Conservation (phyloP, 2,329 filamentous ascomycete genomes). For the Metarhizium rileyi region DNA sequence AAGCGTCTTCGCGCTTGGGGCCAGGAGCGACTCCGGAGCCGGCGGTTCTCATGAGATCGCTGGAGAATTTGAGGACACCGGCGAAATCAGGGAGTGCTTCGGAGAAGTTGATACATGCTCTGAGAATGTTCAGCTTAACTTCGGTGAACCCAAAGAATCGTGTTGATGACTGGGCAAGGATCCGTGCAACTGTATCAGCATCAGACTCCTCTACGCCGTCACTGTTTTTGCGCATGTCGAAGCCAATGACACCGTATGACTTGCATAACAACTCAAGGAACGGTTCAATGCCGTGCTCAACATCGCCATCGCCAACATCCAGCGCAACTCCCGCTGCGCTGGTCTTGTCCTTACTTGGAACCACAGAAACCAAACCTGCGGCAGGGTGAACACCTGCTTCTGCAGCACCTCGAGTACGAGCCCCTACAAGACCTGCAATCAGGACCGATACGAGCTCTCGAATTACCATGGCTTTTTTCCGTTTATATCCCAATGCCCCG, state of each 20-base stretch:
- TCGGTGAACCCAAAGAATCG: slow-evolving; percentile 67
- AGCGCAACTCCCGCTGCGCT: slow-evolving; percentile 42
- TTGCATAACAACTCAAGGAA: slow-evolving; percentile 52
- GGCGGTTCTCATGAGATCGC: slow-evolving; percentile 71
- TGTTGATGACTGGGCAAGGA: slow-evolving; percentile 46
- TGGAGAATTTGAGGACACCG: slow-evolving; percentile 80
- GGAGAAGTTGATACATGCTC: slow-evolving; percentile 85
- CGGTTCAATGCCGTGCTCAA: slow-evolving; percentile 55
- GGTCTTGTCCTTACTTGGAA: slow-evolving; percentile 38
- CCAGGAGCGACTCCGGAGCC: slow-evolving; percentile 72
- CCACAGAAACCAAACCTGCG: slow-evolving; percentile 69
- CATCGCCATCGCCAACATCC: slow-evolving; percentile 53
- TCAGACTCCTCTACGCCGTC: slow-evolving; percentile 35
- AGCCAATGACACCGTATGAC: slow-evolving; percentile 54
- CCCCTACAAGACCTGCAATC: slow-evolving; percentile 78
- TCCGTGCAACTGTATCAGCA: slow-evolving; percentile 43
- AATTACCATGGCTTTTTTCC: slow-evolving; percentile 86
- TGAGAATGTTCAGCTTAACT: slow-evolving; percentile 77
- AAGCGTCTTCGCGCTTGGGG: slow-evolving; percentile 56
- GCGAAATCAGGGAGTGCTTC: slow-evolving; percentile 88
- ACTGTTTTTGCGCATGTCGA: slow-evolving; percentile 24
- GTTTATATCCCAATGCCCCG: slow-evolving; percentile 65
- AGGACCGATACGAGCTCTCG: slow-evolving; percentile 76
- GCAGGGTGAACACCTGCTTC: slow-evolving; percentile 94
- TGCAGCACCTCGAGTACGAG: slow-evolving; percentile 85